Conservation (phyloP, 306 rosid species). For the Glycine latifolia region DNA sequence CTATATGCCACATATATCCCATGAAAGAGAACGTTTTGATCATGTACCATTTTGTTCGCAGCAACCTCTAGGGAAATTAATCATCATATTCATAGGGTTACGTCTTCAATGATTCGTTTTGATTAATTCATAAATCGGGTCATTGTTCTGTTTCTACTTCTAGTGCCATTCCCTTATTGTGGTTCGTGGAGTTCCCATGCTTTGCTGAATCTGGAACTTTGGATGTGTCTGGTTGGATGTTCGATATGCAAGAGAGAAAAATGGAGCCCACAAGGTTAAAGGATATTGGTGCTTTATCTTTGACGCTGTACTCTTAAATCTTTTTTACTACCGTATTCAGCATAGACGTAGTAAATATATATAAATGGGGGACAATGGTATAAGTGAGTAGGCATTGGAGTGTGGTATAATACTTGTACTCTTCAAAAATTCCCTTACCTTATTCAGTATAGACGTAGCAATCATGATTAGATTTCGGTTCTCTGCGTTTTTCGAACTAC, state of each 20-base stretch:
- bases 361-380: neutral
- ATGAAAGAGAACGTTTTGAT: neutral
- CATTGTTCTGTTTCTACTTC: neutral
- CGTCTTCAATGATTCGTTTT: neutral
- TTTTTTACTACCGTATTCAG: neutral
- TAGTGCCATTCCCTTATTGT: neutral
- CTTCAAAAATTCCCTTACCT: too few relatives aligned
- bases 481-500: too few relatives aligned
- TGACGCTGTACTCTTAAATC: neutral
- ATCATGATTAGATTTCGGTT: too few relatives aligned
- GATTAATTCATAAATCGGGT: neutral
- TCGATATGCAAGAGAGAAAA: neutral
- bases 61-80: neutral
- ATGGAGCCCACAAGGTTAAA: neutral
- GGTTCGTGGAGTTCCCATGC: neutral
- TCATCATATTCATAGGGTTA: neutral
- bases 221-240: neutral
- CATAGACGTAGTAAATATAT: neutral
- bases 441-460: too few relatives aligned
- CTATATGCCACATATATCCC: neutral
- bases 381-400: neutral
- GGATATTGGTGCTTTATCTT: neutral
- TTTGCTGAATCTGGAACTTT: neutral
- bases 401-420: neutral
- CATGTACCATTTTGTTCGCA: neutral